Evolutionary conservation across 352 stramenopile species (phyloP).

Genomic region (Poterioochromonas sp.): DNA sequence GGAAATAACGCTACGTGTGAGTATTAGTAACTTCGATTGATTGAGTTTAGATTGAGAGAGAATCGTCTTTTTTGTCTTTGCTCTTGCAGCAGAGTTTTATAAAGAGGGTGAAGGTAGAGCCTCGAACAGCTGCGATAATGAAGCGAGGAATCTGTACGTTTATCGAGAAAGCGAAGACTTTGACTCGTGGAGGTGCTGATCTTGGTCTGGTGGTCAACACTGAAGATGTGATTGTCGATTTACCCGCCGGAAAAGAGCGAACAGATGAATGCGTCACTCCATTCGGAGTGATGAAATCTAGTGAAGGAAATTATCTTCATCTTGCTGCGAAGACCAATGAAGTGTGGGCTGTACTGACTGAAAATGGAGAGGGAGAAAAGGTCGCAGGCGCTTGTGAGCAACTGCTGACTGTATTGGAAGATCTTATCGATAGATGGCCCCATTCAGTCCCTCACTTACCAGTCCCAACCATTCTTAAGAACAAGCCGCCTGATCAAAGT

Average conservation of each 20-base stretch:
- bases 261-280: background rate
- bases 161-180: background rate
- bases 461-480: background rate
- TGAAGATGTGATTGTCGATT: conserved; percentile 11
- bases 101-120: background rate
- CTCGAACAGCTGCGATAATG: background rate
- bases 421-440: conserved; percentile 10
- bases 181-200: background rate
- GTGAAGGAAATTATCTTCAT: background rate
- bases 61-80: conserved; percentile 2
- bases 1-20: too few species aligned
- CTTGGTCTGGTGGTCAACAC: conserved; percentile 11
- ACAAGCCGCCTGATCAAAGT: background rate
- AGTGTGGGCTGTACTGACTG: background rate
- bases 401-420: background rate
- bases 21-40: too few species aligned
- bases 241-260: conserved; percentile 8
- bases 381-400: background rate
- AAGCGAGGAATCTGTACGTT: conserved; percentile 24
- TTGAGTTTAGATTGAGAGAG: too few species aligned
- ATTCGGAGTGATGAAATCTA: background rate
- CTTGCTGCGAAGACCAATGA: background rate
- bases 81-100: background rate
- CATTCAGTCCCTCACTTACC: conserved; percentile 7
- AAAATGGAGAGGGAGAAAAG: background rate